Percentiles rank a stretch among this genome's conserved stretches.
Evolutionary conservation across 2,329 filamentous ascomycete genomes (phyloP).

Genomic region (Sclerotinia subarctica): DNA sequence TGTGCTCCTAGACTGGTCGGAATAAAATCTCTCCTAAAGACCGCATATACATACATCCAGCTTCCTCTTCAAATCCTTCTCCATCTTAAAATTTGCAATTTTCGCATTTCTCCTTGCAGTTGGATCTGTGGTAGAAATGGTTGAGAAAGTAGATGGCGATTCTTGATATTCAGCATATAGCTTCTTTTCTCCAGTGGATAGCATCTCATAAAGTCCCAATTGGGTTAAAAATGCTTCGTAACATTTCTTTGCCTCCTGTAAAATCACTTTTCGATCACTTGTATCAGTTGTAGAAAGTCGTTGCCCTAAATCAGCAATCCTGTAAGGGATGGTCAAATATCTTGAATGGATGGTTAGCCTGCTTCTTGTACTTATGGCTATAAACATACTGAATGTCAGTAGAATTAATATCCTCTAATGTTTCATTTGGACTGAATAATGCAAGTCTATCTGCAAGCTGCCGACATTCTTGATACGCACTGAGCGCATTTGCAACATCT

Average conservation of each 20-base stretch:
- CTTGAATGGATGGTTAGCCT: conserved; percentile 41
- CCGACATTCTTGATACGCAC: conserved; percentile 70
- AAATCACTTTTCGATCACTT: conserved; percentile 56
- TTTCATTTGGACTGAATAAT: conserved; percentile 89
- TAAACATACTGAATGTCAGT: conserved; percentile 68
- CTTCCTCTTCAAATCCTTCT: conserved; percentile 80
- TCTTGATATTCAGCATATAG: conserved; percentile 72
- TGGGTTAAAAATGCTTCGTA: conserved; percentile 78
- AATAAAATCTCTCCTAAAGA: conserved; percentile 20
- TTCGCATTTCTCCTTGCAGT: conserved; percentile 75
- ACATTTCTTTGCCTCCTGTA: conserved; percentile 62
- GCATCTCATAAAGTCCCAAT: conserved; percentile 74
- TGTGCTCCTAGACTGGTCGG: background rate
- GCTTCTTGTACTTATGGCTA: background rate
- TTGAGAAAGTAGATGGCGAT: conserved; percentile 67
- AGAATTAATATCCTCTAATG: conserved; percentile 80
- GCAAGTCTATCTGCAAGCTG: conserved; percentile 66
- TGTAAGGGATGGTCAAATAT: conserved; percentile 74
- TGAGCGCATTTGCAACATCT: conserved; percentile 63
- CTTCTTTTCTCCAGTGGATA: conserved; percentile 61
- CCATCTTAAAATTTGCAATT: conserved; percentile 78
- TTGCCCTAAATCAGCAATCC: conserved; percentile 75
- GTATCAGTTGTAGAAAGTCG: conserved; percentile 52
- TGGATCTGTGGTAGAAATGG: conserved; percentile 62
- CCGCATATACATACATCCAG: conserved; percentile 59